phyloP scores from a whole-genome alignment of 192 early-diverging fungal species.

The Linnemannia exigua region DNA sequence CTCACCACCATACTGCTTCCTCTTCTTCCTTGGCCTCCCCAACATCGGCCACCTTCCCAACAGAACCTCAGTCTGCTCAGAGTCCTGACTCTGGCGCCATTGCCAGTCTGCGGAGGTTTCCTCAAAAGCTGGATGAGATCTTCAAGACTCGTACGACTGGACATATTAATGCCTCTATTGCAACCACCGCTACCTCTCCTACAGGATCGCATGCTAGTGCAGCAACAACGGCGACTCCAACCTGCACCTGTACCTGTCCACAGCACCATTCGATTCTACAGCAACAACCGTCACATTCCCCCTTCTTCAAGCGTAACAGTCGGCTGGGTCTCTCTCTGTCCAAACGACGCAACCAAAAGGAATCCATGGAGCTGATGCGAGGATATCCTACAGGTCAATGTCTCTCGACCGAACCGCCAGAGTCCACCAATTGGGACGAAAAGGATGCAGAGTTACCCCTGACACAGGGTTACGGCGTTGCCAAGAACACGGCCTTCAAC shows the following conservation, averaged over 20 bases:
- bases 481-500: constrained; percentile 51
- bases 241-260: constrained; percentile 41
- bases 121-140: constrained; percentile 33
- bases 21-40: not conserved
- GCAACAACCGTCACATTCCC: not conserved
- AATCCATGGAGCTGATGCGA: constrained; percentile 17
- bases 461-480: not conserved
- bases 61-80: not conserved
- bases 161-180: not conserved
- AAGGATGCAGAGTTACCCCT: constrained; percentile 30
- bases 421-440: constrained; percentile 47
- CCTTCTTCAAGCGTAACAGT: not conserved
- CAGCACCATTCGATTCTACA: not conserved
- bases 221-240: not conserved
- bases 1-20: not conserved
- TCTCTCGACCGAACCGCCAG: constrained; percentile 27
- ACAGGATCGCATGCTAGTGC: not conserved
- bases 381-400: constrained; percentile 52
- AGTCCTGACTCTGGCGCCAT: not conserved
- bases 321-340: not conserved
- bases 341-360: constrained; percentile 19
- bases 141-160: constrained; percentile 21
- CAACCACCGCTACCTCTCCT: not conserved
- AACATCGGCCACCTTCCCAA: not conserved
- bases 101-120: constrained; percentile 10